Evolutionary conservation across 148 eudicot species (phyloP), one percentile per base, ranked within the genome.

Genomic region (Cornus florida): DNA sequence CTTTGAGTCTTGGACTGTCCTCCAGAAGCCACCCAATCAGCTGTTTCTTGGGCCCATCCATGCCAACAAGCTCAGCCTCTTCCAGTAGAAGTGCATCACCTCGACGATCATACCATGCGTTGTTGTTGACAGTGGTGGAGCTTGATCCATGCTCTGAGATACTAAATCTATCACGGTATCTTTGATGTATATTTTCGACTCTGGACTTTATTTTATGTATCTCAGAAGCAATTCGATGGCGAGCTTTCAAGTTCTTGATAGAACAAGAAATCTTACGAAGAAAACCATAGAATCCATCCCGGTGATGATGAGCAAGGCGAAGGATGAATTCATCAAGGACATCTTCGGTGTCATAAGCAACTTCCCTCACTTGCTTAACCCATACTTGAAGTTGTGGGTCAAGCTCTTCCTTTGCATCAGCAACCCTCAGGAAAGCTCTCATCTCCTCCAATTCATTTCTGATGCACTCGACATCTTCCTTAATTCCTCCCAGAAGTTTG

Each of bases 61-160:
- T 66, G 60, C 38, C 78, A 35, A 75, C 77, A 50, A 79, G 62
- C 38, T 79, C 77, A 7, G 62, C 72, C 28, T 79, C 82, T 67
- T 73, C 67, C 1, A 79, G 73, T 8, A 73, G 67, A 56, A 79
- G 82, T 46, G 82, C 82, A 22, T 79, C 77, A 7, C 82, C 56
- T 12, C 77, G 72, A 67, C 28, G 20, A n/a, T 79, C 73, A 5
- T 79, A 8, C 77, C 77, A 65, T 4, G 43, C 9, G 46, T 35
- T 35, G 46, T 35, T 35, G 38, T 20, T 62, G n/a, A n/a, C 28
- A 0, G 9, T 46, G 5, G 17, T 46, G 19, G 72, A 35, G 38
- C 38, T 35, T 35, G 38, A 35, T 2, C 3, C 38, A 0, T 35
- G 38, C 38, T 35, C 38, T 35, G 38, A 35, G 38, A 35, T 4